phyloP scores from a whole-genome alignment of 192 early-diverging fungal species.

The Dimargaris cristalligena region DNA sequence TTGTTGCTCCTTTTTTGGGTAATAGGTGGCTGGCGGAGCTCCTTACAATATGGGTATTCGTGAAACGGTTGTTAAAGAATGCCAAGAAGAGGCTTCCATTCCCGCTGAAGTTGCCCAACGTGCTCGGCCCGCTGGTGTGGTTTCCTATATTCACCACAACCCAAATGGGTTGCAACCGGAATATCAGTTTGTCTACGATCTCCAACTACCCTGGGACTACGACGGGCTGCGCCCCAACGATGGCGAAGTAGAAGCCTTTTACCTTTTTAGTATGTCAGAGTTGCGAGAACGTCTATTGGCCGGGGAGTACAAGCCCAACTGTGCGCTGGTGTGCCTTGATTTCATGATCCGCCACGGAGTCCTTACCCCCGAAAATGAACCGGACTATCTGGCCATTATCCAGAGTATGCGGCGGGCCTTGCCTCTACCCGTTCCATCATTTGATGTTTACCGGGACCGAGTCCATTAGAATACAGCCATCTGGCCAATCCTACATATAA shows the following conservation, averaged over 20 bases:
- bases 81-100: constrained; percentile 75
- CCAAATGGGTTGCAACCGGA: constrained; percentile 57
- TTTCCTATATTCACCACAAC: constrained; percentile 52
- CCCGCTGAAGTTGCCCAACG: constrained; percentile 30
- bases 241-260: constrained; percentile 71
- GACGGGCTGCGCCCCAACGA: constrained; percentile 55
- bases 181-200: constrained; percentile 73
- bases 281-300: constrained; percentile 26
- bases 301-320: constrained; percentile 71
- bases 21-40: constrained; percentile 59
- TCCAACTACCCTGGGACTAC: constrained; percentile 46
- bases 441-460: neutral
- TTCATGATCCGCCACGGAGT: constrained; percentile 67
- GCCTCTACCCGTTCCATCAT: constrained; percentile 41
- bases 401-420: constrained; percentile 45
- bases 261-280: constrained; percentile 48
- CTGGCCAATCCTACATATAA: neutral
- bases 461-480: neutral
- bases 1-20: constrained; percentile 1
- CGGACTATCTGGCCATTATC: constrained; percentile 58
- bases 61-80: constrained; percentile 70
- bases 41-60: constrained; percentile 33
- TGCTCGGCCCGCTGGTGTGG: constrained; percentile 34
- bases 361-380: constrained; percentile 61
- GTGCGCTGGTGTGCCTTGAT: constrained; percentile 60